Conservation (phyloP, 164 flowering plant genomes). For the Vitis riparia region DNA sequence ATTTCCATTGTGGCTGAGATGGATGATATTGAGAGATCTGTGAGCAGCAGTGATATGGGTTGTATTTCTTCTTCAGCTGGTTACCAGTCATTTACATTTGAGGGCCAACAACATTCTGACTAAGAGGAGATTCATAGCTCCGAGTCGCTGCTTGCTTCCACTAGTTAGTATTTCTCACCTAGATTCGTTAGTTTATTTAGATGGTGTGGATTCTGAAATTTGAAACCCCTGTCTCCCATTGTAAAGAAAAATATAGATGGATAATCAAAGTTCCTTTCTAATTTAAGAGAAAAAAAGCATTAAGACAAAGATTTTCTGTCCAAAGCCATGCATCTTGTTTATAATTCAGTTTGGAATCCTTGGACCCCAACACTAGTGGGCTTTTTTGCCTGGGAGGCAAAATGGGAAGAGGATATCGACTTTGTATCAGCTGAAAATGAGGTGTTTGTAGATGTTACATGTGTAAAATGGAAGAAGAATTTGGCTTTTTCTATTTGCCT, state of each 20-base stretch:
- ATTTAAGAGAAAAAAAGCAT: not conserved
- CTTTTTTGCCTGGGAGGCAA: too few relatives aligned
- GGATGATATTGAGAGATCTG: slow-evolving; percentile 64
- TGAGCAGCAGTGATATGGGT: slow-evolving; percentile 61
- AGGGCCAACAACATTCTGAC: slow-evolving; percentile 6
- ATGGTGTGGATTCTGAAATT: slow-evolving; percentile 3
- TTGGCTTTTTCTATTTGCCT: too few relatives aligned
- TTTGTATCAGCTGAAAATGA: too few relatives aligned
- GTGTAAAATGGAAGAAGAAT: too few relatives aligned
- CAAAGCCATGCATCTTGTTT: not conserved
- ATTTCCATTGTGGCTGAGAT: slow-evolving; percentile 52
- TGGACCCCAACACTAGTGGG: too few relatives aligned
- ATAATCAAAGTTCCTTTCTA: slow-evolving; percentile 2
- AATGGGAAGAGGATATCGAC: too few relatives aligned
- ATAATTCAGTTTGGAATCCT: not conserved
- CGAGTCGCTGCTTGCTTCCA: not conserved
- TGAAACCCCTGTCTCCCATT: not conserved
- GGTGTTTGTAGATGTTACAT: too few relatives aligned
- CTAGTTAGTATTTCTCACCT: slow-evolving; percentile 6
- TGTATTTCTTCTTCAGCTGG: slow-evolving; percentile 51
- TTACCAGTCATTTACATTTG: slow-evolving; percentile 41
- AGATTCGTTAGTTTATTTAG: slow-evolving; percentile 12
- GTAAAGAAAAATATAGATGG: slow-evolving; percentile 5
- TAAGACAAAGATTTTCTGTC: not conserved
- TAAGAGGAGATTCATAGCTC: too few relatives aligned